phyloP scores from a whole-genome alignment of 768 basidiomycete species.

The Phlebiopsis gigantea region DNA sequence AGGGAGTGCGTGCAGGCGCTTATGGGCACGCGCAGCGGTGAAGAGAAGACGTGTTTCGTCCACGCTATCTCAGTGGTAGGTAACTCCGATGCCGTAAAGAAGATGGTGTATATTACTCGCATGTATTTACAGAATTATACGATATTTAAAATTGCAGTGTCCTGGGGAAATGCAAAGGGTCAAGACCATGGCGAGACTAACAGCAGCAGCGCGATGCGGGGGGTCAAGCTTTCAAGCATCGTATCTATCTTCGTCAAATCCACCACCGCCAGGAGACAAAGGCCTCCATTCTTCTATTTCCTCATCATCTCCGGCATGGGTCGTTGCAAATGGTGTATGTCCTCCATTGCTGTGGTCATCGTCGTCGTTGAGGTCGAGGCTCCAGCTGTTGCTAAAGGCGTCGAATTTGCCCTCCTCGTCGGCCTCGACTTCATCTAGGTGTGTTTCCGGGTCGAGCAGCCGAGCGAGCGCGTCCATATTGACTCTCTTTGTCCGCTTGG shows the following conservation, averaged over 20 bases:
- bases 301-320: constrained; percentile 18
- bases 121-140: not conserved
- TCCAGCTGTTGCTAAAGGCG: not conserved
- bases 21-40: not conserved
- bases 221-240: constrained; percentile 15
- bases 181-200: not conserved
- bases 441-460: constrained; percentile 36
- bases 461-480: constrained; percentile 52
- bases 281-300: constrained; percentile 45
- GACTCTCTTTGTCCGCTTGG: constrained; percentile 33
- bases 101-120: not conserved
- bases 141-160: not conserved
- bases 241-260: constrained; percentile 23
- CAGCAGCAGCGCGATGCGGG: not conserved
- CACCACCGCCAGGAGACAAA: constrained; percentile 28
- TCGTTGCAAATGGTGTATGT: not conserved
- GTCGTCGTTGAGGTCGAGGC: constrained; percentile 19
- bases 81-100: not conserved
- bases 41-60: not conserved
- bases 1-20: not conserved
- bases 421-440: constrained; percentile 22
- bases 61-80: not conserved
- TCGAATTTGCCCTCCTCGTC: not conserved
- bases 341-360: constrained; percentile 13
- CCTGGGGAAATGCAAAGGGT: not conserved